phyloP scores from a whole-genome alignment of 2,329 filamentous ascomycete genomes.

The Sclerotiophoma versabilis region DNA sequence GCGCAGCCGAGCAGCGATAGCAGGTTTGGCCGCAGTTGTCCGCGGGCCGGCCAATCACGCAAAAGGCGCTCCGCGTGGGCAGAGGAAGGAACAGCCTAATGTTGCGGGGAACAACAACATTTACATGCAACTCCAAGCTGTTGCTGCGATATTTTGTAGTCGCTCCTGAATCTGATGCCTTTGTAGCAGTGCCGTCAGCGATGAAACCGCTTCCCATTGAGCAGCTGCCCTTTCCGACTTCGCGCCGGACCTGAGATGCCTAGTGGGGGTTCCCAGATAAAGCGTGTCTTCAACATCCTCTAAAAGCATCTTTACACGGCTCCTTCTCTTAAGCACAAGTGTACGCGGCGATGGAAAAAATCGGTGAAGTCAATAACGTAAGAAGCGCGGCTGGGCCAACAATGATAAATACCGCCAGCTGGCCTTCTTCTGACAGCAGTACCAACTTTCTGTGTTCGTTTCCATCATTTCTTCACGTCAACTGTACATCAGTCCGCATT shows the following conservation, averaged over 20 bases:
- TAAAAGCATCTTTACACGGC: conserved; percentile 38
- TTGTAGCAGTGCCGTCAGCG: background rate
- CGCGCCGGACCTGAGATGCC: conserved; percentile 33
- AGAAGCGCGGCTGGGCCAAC: conserved; percentile 36
- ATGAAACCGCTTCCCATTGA: background rate
- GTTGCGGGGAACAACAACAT: conserved; percentile 13
- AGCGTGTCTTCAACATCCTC: conserved; percentile 36
- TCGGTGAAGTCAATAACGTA: conserved; percentile 45
- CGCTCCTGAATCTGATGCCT: background rate
- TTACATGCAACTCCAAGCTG: conserved; percentile 13
- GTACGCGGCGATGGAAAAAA: conserved; percentile 33
- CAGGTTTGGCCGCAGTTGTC: conserved; percentile 7
- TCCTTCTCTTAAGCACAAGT: conserved; percentile 40
- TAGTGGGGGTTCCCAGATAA: conserved; percentile 41
- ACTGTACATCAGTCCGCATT: conserved; percentile 11
- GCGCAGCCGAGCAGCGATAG: conserved; percentile 1
- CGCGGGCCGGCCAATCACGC: conserved; percentile 14
- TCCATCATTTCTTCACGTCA: conserved; percentile 2
- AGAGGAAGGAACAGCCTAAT: conserved; percentile 20
- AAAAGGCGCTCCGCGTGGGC: background rate
- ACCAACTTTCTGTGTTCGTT: conserved; percentile 8
- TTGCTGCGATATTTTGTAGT: conserved; percentile 4
- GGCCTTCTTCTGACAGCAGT: conserved; percentile 1
- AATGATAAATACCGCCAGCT: conserved; percentile 32
- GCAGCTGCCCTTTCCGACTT: conserved; percentile 31